These are phyloP conservation scores for Aspergillus mulundensis DNA, from an alignment of 495 filamentous ascomycete species.

Conservation along the genomic window DNA sequence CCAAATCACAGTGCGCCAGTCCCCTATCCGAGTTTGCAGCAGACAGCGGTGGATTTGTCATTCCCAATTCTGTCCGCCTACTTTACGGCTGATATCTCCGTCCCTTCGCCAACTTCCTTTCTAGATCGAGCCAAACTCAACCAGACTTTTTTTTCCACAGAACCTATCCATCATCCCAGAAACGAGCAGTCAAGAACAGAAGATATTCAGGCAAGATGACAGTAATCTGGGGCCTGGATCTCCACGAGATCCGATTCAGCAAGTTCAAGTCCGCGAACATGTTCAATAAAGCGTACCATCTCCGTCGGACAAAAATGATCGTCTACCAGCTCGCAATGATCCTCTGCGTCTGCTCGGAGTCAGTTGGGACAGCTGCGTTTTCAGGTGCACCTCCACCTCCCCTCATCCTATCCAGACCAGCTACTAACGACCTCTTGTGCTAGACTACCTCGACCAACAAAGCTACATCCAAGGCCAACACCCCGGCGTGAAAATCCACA, in stretches of 20 bases:
- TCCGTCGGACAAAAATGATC: slow-evolving; percentile 49
- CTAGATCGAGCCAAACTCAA: no score
- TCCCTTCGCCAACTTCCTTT: no score
- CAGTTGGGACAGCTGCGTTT: slow-evolving; percentile 45
- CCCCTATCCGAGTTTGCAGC: neutral
- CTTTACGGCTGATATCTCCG: neutral
- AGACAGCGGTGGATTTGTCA: neutral
- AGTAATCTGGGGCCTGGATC: slow-evolving; percentile 50
- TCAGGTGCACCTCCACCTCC: slow-evolving; percentile 28
- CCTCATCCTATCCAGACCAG: neutral
- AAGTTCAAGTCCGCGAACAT: slow-evolving; percentile 50
- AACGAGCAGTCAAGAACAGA: neutral
- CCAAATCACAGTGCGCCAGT: neutral
- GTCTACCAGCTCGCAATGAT: slow-evolving; percentile 53
- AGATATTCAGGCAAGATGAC: slow-evolving; percentile 23
- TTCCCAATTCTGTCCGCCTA: neutral
- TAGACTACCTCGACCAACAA: slow-evolving; percentile 49
- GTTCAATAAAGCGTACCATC: slow-evolving; percentile 46
- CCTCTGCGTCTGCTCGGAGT: slow-evolving; percentile 48
- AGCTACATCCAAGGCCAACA: slow-evolving; percentile 30
- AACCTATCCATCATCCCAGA: no score
- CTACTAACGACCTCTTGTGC: neutral
- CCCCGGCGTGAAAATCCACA: slow-evolving; percentile 30
- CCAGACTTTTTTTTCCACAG: no score
- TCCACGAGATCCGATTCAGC: slow-evolving; percentile 46